Evolutionary conservation across 2,329 filamentous ascomycete genomes (phyloP), one percentile per base, ranked within the genome.

Genomic region (Colletotrichum sp.): DNA sequence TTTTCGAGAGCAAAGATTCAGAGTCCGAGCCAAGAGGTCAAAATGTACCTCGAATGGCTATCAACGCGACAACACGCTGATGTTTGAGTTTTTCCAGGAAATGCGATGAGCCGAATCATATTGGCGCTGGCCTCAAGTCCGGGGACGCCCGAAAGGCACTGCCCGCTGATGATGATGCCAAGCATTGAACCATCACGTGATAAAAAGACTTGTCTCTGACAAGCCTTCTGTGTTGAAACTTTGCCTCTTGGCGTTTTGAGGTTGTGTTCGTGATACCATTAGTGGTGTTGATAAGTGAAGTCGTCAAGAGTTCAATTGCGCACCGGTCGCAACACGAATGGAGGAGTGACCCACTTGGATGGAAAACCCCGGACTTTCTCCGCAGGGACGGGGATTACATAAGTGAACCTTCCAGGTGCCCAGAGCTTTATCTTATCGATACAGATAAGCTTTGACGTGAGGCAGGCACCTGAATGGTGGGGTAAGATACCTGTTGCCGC

Each of bases 371-470:
- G 44, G 44, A 52, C 44, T 52, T 52, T 52, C 44, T 52, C 44
- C 44, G 36, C 32, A 2, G 28, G 5, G 30, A 6, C 1, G 13
- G 4, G 32, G 57, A 36, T 70, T 70, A 70, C 57, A 63, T 70
- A 70, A 70, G 21, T 57, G 12, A 52, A n/a, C 44, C n/a, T 21
- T 6, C 39, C 34, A 24, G 9, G 18, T 30, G 13, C 52, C 28
- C 8, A 16, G 8, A 69, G 73, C 69, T 72, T 64, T 76, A 68
- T 76, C 73, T 76, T 76, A 76, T 76, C 73, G 69, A 76, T 76
- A 73, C 60, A 21, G 73, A 76, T 65, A 62, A 62, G 28, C 59
- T 36, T 62, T 24, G 16, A 57, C 28, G 21, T 34, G 44, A 60
- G 39, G 63, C 57, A 68, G 60, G 72, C 67, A 28, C 36, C 64